A percentile compares a stretch with the other conserved stretches of the same genome.
phyloP scores from a whole-genome alignment of 495 filamentous ascomycete genomes.

The Penicillium longicatenatum region DNA sequence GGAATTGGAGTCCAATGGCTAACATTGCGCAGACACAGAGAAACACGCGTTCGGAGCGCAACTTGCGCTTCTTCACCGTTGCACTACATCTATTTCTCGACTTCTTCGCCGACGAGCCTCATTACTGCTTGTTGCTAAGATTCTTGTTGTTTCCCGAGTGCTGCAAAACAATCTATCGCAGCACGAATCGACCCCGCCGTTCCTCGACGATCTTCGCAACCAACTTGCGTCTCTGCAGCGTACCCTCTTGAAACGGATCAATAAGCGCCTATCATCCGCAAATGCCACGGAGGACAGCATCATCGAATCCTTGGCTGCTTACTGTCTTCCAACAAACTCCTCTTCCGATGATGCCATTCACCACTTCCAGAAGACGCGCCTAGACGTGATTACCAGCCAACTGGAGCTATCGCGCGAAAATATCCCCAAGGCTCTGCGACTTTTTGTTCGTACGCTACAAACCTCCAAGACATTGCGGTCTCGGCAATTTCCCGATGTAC shows the following conservation, averaged over 20 bases:
- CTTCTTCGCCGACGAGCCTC: constrained; percentile 61
- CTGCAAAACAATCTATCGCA: constrained; percentile 68
- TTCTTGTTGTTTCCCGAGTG: constrained; percentile 74
- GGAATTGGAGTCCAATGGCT: constrained; percentile 12
- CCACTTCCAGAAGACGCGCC: constrained; percentile 77
- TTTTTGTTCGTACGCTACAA: constrained; percentile 77
- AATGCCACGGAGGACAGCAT: constrained; percentile 55
- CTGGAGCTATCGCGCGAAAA: constrained; percentile 48
- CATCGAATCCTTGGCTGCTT: constrained; percentile 75
- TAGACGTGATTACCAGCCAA: constrained; percentile 63
- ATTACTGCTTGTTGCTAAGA: constrained; percentile 71
- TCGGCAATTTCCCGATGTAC: constrained; percentile 66
- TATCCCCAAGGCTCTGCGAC: constrained; percentile 61
- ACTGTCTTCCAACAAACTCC: constrained; percentile 79
- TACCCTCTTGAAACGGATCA: constrained; percentile 64
- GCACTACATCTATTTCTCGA: constrained; percentile 53
- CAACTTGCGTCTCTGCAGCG: constrained; percentile 61
- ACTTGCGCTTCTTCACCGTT: constrained; percentile 62
- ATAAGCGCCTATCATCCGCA: constrained; percentile 62
- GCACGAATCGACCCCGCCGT: constrained; percentile 47
- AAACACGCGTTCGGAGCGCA: constrained; percentile 62
- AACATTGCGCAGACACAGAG: constrained; percentile 47
- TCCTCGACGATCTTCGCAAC: constrained; percentile 63
- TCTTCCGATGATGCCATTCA: constrained; percentile 77
- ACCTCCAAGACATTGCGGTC: constrained; percentile 77